phyloP scores from a whole-genome alignment of 1,139 yeast genomes.

The Sugiyamaella japonica region DNA sequence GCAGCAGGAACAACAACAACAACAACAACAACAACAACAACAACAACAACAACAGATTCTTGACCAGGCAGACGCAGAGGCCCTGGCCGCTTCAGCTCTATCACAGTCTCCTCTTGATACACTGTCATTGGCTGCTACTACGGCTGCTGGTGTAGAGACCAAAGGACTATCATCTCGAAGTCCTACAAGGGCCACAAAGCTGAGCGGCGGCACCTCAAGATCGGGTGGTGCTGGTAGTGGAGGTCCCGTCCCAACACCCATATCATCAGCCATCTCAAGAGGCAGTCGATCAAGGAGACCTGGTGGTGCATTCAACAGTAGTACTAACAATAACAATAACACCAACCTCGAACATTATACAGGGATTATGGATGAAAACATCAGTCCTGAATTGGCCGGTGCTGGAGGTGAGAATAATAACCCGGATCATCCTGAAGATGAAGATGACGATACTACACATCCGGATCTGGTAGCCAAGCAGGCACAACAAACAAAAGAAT shows the following conservation, averaged over 20 bases:
- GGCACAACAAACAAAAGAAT: conserved; percentile 14
- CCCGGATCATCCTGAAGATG: neutral
- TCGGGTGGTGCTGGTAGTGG: neutral
- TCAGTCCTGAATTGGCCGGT: conserved; percentile 12
- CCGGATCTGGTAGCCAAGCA: conserved; percentile 20
- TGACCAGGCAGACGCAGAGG: conserved; percentile 13
- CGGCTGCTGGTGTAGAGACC: conserved; percentile 12
- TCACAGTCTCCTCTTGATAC: conserved; percentile 16
- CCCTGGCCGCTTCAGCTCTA: conserved; percentile 14
- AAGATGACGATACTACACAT: conserved; percentile 10
- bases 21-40: too few species aligned
- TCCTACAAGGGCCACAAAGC: neutral
- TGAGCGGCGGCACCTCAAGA: too few species aligned
- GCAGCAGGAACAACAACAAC: too few species aligned
- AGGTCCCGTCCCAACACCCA: neutral
- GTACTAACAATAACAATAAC: neutral
- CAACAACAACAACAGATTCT: conserved; percentile 1
- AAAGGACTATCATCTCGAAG: neutral
- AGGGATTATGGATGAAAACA: conserved; percentile 10
- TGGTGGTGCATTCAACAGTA: too few species aligned
- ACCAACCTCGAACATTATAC: conserved; percentile 2
- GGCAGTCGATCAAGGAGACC: neutral
- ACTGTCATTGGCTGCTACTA: conserved; percentile 15
- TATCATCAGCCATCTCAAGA: neutral
- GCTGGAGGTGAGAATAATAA: conserved; percentile 6